Evolutionary conservation across 331 rosid species (phyloP).

Genomic region (Quercus lobata): DNA sequence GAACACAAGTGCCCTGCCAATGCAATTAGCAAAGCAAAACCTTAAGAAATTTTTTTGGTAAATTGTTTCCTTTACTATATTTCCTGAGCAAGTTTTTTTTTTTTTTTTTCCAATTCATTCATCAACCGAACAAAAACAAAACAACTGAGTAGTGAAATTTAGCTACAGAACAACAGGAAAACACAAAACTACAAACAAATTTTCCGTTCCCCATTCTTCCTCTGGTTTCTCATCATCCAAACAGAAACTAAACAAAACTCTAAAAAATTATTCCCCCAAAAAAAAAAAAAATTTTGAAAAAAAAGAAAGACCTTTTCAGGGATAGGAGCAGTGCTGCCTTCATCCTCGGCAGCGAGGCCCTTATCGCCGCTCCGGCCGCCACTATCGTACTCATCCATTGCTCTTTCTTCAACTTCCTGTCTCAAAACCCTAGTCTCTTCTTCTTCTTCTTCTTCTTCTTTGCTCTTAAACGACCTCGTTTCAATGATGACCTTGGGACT

Average conservation of each 20-base stretch:
- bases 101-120: no score
- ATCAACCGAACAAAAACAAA: no score
- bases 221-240: constrained; percentile 1
- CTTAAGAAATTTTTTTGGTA: neutral
- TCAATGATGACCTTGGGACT: neutral
- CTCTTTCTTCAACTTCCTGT: constrained; percentile 24
- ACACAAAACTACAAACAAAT: neutral
- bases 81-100: neutral
- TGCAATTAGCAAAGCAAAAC: neutral
- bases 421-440: constrained; percentile 27
- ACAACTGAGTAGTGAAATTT: no score
- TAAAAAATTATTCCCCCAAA: neutral
- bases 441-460: neutral
- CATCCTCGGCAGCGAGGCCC: constrained; percentile 68
- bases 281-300: neutral
- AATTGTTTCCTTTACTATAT: neutral
- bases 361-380: constrained; percentile 76
- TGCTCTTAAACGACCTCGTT: constrained; percentile 21
- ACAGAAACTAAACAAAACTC: neutral
- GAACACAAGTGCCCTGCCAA: neutral
- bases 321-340: constrained; percentile 60
- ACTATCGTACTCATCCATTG: constrained; percentile 76
- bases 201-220: neutral
- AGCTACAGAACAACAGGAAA: neutral
- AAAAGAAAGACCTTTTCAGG: constrained; percentile 73